phyloP scores from a whole-genome alignment of 2,329 filamentous ascomycete genomes.

The Graphiopsis chlorocephala region DNA sequence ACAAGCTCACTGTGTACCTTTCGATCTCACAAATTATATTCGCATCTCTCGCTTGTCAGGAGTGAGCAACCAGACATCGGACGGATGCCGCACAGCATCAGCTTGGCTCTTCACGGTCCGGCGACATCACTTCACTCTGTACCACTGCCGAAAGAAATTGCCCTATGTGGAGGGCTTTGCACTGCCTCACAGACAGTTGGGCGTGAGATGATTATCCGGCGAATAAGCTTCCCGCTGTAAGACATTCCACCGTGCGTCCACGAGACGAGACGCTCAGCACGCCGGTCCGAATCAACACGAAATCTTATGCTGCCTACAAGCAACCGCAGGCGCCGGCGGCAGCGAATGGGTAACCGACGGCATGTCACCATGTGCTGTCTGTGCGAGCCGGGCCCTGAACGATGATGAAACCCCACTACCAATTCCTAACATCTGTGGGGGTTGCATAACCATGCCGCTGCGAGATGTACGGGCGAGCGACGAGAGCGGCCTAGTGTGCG shows the following conservation, averaged over 20 bases:
- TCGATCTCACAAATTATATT: background rate
- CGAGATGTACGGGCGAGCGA: background rate
- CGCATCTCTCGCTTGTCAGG: background rate
- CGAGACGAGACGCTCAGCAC: slow-evolving; percentile 3
- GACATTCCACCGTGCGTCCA: slow-evolving; percentile 8
- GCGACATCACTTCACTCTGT: background rate
- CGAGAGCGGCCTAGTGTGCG: background rate
- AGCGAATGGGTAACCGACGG: slow-evolving; percentile 7
- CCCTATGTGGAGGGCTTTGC: slow-evolving; percentile 16
- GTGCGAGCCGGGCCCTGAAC: slow-evolving; percentile 7
- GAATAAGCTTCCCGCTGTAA: background rate
- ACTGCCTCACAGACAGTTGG: slow-evolving; percentile 8
- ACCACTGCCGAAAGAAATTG: slow-evolving; percentile 3
- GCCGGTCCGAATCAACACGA: slow-evolving; percentile 8
- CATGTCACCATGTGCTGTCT: slow-evolving; percentile 7
- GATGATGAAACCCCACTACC: slow-evolving; percentile 10
- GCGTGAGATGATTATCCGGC: background rate
- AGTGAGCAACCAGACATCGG: background rate
- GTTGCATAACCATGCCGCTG: slow-evolving; percentile 9
- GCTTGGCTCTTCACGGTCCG: background rate
- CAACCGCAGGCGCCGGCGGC: slow-evolving; percentile 3
- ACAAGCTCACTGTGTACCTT: background rate
- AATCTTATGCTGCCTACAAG: slow-evolving; percentile 1
- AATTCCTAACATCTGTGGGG: slow-evolving; percentile 11
- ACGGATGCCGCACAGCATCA: background rate